A percentile compares a stretch with the other conserved stretches of the same genome.
Conservation (phyloP, 768 basidiomycete genomes). For the Hygrophoropsis aurantiaca region DNA sequence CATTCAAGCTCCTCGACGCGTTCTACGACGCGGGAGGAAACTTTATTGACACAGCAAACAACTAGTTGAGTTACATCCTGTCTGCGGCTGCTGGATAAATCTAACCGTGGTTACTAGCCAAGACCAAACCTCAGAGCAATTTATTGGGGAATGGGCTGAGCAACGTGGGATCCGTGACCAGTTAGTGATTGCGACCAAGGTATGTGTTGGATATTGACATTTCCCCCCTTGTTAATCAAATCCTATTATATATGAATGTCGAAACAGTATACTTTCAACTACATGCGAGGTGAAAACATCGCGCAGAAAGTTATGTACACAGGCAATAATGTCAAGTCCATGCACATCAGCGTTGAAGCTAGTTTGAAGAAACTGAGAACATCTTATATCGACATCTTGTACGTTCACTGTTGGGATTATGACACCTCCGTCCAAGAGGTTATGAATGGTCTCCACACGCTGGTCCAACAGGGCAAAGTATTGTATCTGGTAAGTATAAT, state of each 20-base stretch:
- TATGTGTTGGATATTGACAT: background rate
- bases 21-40: slow-evolving; percentile 43
- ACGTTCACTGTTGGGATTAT: slow-evolving; percentile 42
- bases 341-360: slow-evolving; percentile 38
- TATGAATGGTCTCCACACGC: slow-evolving; percentile 38
- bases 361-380: slow-evolving; percentile 49
- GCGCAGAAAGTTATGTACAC: slow-evolving; percentile 26
- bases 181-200: slow-evolving; percentile 46
- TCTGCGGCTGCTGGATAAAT: background rate
- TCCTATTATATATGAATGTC: background rate
- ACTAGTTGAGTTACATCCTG: slow-evolving; percentile 28
- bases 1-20: slow-evolving; percentile 46
- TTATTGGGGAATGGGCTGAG: slow-evolving; percentile 53
- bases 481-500: slow-evolving; percentile 27
- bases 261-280: slow-evolving; percentile 19
- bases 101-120: slow-evolving; percentile 17
- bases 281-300: slow-evolving; percentile 19
- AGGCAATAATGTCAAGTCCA: slow-evolving; percentile 44
- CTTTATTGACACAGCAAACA: slow-evolving; percentile 47
- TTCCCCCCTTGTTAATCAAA: background rate
- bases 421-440: slow-evolving; percentile 41
- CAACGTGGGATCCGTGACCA: slow-evolving; percentile 41
- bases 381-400: slow-evolving; percentile 46
- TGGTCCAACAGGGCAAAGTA: slow-evolving; percentile 39
- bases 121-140: slow-evolving; percentile 40